A percentile compares a stretch with the other conserved stretches of the same genome.
phyloP scores from a whole-genome alignment of 768 basidiomycete species.

The Coprinellus micaceus region DNA sequence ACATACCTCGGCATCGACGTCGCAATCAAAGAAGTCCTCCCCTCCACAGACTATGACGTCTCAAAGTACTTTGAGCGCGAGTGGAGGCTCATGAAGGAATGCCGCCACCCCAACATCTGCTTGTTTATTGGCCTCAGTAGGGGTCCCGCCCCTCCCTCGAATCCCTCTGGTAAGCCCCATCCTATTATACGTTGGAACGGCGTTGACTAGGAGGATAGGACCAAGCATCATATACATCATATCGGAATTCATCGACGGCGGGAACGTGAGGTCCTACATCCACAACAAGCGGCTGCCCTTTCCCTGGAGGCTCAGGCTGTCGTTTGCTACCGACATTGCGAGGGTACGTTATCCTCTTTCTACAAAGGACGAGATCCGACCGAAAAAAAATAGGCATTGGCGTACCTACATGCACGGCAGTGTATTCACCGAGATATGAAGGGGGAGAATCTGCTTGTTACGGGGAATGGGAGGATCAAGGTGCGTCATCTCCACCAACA shows the following conservation, averaged over 20 bases:
- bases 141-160: slow-evolving; percentile 54
- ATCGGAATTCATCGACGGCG: slow-evolving; percentile 91
- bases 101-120: slow-evolving; percentile 89
- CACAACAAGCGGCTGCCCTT: slow-evolving; percentile 79
- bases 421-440: slow-evolving; percentile 91
- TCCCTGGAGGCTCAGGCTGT: slow-evolving; percentile 90
- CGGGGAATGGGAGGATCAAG: slow-evolving; percentile 90
- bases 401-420: slow-evolving; percentile 93
- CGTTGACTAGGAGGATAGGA: too few species aligned
- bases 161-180: too few species aligned
- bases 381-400: too few species aligned
- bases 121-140: slow-evolving; percentile 88
- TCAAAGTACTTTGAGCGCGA: slow-evolving; percentile 98
- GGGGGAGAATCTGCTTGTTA: slow-evolving; percentile 96
- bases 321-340: slow-evolving; percentile 92
- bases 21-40: slow-evolving; percentile 94
- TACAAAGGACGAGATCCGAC: too few species aligned
- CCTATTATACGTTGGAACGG: too few species aligned
- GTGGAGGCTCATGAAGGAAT: slow-evolving; percentile 96
- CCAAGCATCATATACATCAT: slow-evolving; percentile 89
- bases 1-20: slow-evolving; percentile 93
- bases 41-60: slow-evolving; percentile 88
- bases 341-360: too few species aligned
- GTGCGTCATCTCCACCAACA: slow-evolving; percentile 20
- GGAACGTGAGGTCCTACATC: slow-evolving; percentile 89